Conservation (phyloP, 192 early-diverging fungal species). For the Polychytrium aggregatum region DNA sequence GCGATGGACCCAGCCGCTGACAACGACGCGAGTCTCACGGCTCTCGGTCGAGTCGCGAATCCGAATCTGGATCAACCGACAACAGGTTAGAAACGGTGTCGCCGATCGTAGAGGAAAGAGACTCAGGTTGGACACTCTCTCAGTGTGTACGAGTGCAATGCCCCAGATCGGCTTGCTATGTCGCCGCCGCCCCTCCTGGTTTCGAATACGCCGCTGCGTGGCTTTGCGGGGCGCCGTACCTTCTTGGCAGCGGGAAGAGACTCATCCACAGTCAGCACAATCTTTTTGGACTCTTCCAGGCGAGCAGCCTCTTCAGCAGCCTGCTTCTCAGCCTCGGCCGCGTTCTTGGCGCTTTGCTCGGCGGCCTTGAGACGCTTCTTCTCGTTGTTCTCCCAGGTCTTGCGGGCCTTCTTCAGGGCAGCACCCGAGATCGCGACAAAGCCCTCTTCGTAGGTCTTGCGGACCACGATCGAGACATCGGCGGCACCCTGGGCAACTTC, state of each 20-base stretch:
- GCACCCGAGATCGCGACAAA: constrained; percentile 72
- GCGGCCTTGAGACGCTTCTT: constrained; percentile 45
- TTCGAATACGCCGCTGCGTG: too few relatives aligned
- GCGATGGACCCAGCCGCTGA: constrained; percentile 94
- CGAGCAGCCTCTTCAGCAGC: constrained; percentile 56
- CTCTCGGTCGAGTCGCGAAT: constrained; percentile 50
- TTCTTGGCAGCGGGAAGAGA: constrained; percentile 60
- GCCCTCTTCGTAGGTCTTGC: constrained; percentile 60
- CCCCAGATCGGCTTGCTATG: too few relatives aligned
- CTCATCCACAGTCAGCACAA: constrained; percentile 62
- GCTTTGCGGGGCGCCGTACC: too few relatives aligned
- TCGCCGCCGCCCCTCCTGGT: too few relatives aligned
- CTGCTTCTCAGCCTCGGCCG: constrained; percentile 35
- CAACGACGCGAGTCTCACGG: constrained; percentile 68
- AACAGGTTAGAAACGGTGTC: constrained; percentile 4
- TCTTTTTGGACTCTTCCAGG: constrained; percentile 75
- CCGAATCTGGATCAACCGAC: constrained; percentile 52
- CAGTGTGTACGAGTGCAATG: too few relatives aligned
- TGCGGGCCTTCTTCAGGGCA: constrained; percentile 87
- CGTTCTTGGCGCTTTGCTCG: constrained; percentile 18
- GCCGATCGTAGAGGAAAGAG: constrained; percentile 1
- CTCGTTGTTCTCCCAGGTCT: constrained; percentile 61
- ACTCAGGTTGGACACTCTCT: too few relatives aligned
- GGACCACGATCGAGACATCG: constrained; percentile 46
- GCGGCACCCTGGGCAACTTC: constrained; percentile 29